phyloP scores from a whole-genome alignment of 2,329 filamentous ascomycete genomes.

The Teratosphaeria zuluensis region DNA sequence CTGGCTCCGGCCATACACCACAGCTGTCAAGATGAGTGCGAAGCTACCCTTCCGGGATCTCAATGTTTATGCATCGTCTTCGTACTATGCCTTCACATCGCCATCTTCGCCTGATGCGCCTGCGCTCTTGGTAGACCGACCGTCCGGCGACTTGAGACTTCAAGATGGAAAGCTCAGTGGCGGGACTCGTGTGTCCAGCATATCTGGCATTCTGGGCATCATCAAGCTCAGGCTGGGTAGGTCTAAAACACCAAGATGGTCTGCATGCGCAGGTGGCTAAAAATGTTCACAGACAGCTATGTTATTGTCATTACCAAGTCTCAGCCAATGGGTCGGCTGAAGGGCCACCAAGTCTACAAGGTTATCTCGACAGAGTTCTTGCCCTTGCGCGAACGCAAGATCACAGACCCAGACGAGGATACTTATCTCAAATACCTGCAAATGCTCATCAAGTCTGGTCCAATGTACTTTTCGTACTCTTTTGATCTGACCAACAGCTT shows the following conservation, averaged over 20 bases:
- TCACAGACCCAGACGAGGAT: conserved; percentile 91
- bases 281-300: conserved; percentile 69
- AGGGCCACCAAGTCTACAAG: conserved; percentile 95
- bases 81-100: conserved; percentile 93
- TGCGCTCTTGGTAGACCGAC: conserved; percentile 79
- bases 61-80: conserved; percentile 85
- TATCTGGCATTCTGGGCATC: conserved; percentile 88
- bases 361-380: conserved; percentile 85
- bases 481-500: conserved; percentile 95
- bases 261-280: not conserved
- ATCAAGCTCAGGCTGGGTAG: conserved; percentile 86
- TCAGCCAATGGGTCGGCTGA: conserved; percentile 78
- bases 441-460: conserved; percentile 67
- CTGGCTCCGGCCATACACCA: not conserved
- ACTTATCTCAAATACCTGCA: conserved; percentile 77
- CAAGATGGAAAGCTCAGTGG: conserved; percentile 68
- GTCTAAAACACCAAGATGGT: conserved; percentile 9
- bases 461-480: conserved; percentile 98
- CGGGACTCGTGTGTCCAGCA: conserved; percentile 80
- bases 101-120: conserved; percentile 85
- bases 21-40: conserved; percentile 35
- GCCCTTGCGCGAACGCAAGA: conserved; percentile 80
- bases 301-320: conserved; percentile 93
- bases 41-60: conserved; percentile 82
- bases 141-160: conserved; percentile 80